These are phyloP conservation scores for Mortierella hygrophila DNA, from an alignment of 192 early-diverging fungal genomes.

Conservation along the genomic window DNA sequence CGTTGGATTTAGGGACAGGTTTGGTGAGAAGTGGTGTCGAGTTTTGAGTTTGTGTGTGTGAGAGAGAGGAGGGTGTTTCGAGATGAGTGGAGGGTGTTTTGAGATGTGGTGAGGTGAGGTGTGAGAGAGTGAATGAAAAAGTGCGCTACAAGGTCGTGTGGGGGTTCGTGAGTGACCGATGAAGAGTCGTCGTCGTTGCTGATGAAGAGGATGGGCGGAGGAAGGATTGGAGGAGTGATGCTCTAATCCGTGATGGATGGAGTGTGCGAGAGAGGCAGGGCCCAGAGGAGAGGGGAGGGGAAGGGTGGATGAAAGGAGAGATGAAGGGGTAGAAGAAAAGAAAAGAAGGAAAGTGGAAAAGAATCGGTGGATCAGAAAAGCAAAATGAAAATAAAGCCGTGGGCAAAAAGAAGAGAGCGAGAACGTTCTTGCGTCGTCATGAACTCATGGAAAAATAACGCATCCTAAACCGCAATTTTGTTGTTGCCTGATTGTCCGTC, in stretches of 20 bases:
- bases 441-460: not conserved
- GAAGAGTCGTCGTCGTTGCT: not conserved
- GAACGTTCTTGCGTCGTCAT: not conserved
- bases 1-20: not conserved
- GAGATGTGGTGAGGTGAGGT: too few relatives aligned
- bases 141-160: too few relatives aligned
- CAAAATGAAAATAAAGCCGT: not conserved
- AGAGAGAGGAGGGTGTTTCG: not conserved
- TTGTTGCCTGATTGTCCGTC: not conserved
- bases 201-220: too few relatives aligned
- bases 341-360: not conserved
- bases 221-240: not conserved
- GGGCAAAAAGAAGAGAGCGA: not conserved
- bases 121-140: too few relatives aligned
- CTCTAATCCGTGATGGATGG: not conserved
- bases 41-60: not conserved
- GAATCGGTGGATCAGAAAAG: not conserved
- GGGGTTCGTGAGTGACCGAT: not conserved
- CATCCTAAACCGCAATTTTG: not conserved
- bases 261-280: not conserved
- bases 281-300: not conserved
- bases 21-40: not conserved
- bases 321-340: not conserved
- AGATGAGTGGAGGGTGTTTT: not conserved
- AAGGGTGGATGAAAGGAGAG: not conserved